These are phyloP conservation scores for Talaromyces sp. DNA, from an alignment of 2,329 filamentous ascomycete genomes.

Conservation along the genomic window DNA sequence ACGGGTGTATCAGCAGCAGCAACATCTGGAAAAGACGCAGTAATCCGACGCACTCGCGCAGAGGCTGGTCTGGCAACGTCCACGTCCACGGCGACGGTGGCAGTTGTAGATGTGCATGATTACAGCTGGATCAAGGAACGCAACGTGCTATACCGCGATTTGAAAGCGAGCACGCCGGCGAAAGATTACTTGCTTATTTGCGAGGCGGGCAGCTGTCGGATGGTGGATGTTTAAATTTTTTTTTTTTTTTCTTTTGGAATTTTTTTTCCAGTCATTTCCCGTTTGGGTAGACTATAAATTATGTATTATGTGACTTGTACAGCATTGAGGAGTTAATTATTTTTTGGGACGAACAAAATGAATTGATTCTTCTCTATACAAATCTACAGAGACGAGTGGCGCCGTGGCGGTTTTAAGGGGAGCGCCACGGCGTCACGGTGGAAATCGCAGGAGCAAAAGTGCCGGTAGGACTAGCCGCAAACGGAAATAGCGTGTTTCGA, in stretches of 20 bases:
- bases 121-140: conserved; percentile 33
- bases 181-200: conserved; percentile 36
- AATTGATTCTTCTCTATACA: no score
- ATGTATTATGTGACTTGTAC: background rate
- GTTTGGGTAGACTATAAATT: background rate
- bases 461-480: background rate
- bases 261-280: background rate
- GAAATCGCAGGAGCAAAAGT: background rate
- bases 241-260: background rate
- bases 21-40: conserved; percentile 22
- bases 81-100: conserved; percentile 26
- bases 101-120: conserved; percentile 33
- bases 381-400: no score
- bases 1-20: conserved; percentile 44
- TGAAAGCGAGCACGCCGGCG: conserved; percentile 25
- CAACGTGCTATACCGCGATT: conserved; percentile 31
- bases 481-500: no score
- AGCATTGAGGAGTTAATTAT: background rate
- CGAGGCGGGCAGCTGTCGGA: conserved; percentile 30
- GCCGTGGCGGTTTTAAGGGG: no score
- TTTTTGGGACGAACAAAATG: background rate
- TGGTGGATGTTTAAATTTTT: conserved; percentile 22
- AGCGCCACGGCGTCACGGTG: background rate
- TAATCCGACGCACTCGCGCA: conserved; percentile 26
- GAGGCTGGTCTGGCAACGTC: conserved; percentile 27